A percentile compares a stretch with the other conserved stretches of the same genome.
These are phyloP conservation scores for Mucor piriformis DNA, from an alignment of 371 early-diverging fungal species.

Conservation along the genomic window DNA sequence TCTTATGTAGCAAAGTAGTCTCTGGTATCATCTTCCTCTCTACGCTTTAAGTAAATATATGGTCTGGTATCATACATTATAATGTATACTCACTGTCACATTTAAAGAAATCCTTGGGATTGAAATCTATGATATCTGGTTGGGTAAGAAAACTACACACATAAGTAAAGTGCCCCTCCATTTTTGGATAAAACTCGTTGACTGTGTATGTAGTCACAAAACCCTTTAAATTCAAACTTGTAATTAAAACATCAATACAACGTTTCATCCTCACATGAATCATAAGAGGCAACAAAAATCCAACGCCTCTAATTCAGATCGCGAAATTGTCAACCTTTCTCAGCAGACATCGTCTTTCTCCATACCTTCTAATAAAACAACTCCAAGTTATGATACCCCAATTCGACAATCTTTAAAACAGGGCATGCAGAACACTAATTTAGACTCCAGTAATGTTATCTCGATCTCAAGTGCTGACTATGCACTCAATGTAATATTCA, in stretches of 20 bases:
- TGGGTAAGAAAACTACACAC: no score
- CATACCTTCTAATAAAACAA: background rate
- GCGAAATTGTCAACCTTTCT: background rate
- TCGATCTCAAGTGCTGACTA: conserved; percentile 48
- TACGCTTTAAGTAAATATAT: no score
- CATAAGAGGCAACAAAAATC: background rate
- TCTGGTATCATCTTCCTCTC: no score
- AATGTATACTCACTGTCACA: no score
- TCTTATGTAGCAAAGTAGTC: no score
- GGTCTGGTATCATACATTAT: no score
- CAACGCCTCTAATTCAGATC: background rate
- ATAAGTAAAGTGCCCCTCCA: no score
- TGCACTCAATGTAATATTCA: conserved; percentile 49
- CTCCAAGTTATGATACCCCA: background rate
- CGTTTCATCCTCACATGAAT: background rate
- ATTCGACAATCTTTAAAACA: background rate
- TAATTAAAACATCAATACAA: background rate
- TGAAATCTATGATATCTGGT: no score
- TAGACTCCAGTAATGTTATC: background rate
- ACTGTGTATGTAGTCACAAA: no score
- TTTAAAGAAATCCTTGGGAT: no score
- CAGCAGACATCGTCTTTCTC: background rate
- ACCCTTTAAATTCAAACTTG: no score
- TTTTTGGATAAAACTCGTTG: no score
- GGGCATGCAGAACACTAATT: background rate